Evolutionary conservation across 2,329 filamentous ascomycete species (phyloP).

Genomic region (Pyrenochaeta sp.): DNA sequence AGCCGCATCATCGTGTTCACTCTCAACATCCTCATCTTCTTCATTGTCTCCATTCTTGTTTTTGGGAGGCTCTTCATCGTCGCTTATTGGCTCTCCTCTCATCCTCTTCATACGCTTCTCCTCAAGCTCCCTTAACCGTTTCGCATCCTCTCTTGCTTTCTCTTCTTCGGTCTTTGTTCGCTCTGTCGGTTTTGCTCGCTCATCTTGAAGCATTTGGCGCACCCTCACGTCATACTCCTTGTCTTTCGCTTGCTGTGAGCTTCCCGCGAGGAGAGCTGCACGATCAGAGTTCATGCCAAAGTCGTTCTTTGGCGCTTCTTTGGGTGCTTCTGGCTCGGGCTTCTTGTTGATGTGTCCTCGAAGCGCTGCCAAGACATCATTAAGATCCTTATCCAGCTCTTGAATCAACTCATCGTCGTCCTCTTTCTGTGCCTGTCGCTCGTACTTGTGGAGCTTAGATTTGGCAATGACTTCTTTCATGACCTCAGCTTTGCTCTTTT

Average conservation of each 20-base stretch:
- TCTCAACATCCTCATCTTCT: slow-evolving; percentile 47
- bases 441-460: slow-evolving; percentile 93
- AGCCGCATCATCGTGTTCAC: slow-evolving; percentile 63
- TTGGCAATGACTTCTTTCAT: slow-evolving; percentile 99
- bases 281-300: slow-evolving; percentile 68
- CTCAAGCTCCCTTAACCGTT: slow-evolving; percentile 81
- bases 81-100: slow-evolving; percentile 80
- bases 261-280: slow-evolving; percentile 66
- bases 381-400: slow-evolving; percentile 84
- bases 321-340: slow-evolving; percentile 52
- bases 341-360: slow-evolving; percentile 63
- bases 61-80: slow-evolving; percentile 68
- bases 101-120: slow-evolving; percentile 84
- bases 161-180: slow-evolving; percentile 74
- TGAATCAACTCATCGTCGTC: slow-evolving; percentile 88
- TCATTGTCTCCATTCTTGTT: slow-evolving; percentile 37
- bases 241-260: slow-evolving; percentile 74
- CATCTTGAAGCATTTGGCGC: slow-evolving; percentile 83
- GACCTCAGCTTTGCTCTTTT: slow-evolving; percentile 95
- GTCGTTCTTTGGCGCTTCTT: slow-evolving; percentile 48
- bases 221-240: slow-evolving; percentile 88
- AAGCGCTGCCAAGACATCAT: slow-evolving; percentile 77
- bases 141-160: slow-evolving; percentile 73
- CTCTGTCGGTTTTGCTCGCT: slow-evolving; percentile 83
- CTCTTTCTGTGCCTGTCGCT: slow-evolving; percentile 90